Percentiles rank a stretch among this genome's conserved stretches.
Conservation (phyloP, 495 filamentous ascomycete genomes). For the Xylaria curta region DNA sequence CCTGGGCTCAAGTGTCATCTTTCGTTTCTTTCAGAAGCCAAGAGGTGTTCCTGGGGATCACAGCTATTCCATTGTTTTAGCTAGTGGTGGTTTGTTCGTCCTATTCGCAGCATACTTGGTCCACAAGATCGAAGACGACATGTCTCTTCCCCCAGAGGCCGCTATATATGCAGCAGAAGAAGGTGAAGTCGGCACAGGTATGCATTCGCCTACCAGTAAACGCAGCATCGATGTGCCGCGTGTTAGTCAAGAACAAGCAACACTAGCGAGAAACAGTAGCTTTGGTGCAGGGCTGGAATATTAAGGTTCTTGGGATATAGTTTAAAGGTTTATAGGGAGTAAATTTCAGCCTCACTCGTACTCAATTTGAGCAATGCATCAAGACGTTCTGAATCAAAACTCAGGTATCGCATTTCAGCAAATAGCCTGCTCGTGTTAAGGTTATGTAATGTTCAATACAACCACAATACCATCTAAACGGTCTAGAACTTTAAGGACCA, state of each 20-base stretch:
- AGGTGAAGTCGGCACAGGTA: conserved; percentile 41
- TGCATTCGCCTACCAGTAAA: conserved; percentile 41
- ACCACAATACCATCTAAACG: neutral
- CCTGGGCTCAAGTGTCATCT: conserved; percentile 78
- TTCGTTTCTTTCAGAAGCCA: conserved; percentile 80
- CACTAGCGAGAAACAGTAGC: conserved; percentile 52
- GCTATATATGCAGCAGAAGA: conserved; percentile 48
- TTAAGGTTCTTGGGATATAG: conserved; percentile 26
- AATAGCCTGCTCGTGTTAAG: neutral
- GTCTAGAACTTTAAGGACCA: neutral
- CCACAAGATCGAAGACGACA: conserved; percentile 53
- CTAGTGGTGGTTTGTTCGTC: conserved; percentile 79
- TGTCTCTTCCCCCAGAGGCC: conserved; percentile 40
- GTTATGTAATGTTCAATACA: neutral
- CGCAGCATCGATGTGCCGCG: conserved; percentile 41
- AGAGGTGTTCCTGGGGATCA: conserved; percentile 81
- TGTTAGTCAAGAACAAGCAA: conserved; percentile 51
- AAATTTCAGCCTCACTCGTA: neutral
- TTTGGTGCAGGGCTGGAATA: conserved; percentile 55
- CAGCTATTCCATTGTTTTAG: conserved; percentile 83
- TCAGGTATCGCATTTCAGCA: neutral
- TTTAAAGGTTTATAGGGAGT: neutral
- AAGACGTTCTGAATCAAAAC: neutral
- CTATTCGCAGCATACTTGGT: conserved; percentile 76
- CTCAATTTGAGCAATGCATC: neutral